phyloP scores from a whole-genome alignment of 257 asterid species.

The Primulina huaijiensis region DNA sequence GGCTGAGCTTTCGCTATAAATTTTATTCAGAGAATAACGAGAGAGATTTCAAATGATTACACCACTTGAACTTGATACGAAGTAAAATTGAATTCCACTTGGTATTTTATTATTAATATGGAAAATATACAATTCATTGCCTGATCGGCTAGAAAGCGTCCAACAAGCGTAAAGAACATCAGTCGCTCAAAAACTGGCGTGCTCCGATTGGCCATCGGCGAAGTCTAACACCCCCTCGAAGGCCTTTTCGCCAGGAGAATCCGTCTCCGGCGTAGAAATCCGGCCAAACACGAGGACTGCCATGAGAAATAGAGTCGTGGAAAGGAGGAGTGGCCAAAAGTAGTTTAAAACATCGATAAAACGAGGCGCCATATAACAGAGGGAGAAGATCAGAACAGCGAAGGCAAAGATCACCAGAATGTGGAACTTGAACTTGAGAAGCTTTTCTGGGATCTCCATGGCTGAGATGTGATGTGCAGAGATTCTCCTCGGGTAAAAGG shows the following conservation, averaged over 20 bases:
- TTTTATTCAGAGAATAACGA: no score
- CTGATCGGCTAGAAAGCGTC: not conserved
- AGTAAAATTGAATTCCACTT: no score
- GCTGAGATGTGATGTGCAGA: conserved; percentile 33
- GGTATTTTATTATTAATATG: no score
- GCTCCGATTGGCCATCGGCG: conserved; percentile 56
- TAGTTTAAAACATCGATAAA: conserved; percentile 46
- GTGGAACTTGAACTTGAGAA: conserved; percentile 53
- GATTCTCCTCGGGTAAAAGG: conserved; percentile 44
- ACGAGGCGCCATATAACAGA: conserved; percentile 49
- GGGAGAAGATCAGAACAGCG: conserved; percentile 15
- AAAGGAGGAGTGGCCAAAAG: conserved; percentile 71
- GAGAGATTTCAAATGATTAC: no score
- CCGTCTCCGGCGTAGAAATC: conserved; percentile 48
- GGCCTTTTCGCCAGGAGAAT: conserved; percentile 42
- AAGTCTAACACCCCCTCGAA: conserved; percentile 60
- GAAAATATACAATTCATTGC: not conserved
- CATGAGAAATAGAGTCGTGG: conserved; percentile 64
- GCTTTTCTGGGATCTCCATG: conserved; percentile 56
- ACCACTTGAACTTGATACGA: no score
- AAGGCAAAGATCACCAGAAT: conserved; percentile 32
- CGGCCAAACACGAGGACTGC: conserved; percentile 49
- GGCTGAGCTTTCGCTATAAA: no score
- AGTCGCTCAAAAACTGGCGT: conserved; percentile 20
- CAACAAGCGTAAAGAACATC: not conserved